phyloP scores from a whole-genome alignment of 2,329 filamentous ascomycete genomes.

The Helicocarpus griseus region DNA sequence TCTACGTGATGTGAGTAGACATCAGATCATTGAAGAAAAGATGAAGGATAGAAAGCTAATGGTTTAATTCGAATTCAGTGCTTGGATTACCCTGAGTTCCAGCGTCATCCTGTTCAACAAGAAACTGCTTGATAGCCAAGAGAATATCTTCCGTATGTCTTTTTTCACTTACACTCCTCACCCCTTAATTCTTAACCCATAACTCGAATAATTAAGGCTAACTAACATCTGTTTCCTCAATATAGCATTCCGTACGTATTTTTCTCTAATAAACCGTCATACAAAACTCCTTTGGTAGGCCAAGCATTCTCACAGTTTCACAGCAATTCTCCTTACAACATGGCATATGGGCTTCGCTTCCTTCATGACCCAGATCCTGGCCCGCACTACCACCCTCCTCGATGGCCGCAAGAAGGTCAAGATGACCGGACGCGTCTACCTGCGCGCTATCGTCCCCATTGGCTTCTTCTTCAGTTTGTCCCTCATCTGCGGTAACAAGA shows the following conservation, averaged over 20 bases:
- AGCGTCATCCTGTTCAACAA: conserved; percentile 99
- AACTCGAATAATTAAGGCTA: background rate
- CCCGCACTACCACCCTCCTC: conserved; percentile 77
- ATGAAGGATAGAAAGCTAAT: no score
- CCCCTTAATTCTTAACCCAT: background rate
- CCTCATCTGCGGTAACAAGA: conserved; percentile 92
- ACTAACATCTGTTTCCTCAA: background rate
- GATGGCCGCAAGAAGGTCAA: conserved; percentile 93
- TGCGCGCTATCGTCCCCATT: conserved; percentile 88
- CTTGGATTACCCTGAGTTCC: conserved; percentile 88
- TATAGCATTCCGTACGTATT: conserved; percentile 38
- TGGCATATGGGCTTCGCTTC: conserved; percentile 94
- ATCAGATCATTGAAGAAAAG: background rate
- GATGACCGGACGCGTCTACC: conserved; percentile 90
- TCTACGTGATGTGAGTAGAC: conserved; percentile 61
- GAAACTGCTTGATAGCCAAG: conserved; percentile 79
- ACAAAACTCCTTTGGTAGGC: background rate
- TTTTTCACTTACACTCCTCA: background rate
- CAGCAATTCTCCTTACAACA: conserved; percentile 66
- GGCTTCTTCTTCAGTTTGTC: conserved; percentile 92
- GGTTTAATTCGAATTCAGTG: conserved; percentile 47
- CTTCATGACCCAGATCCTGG: conserved; percentile 85
- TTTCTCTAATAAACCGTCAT: conserved; percentile 5
- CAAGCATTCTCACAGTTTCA: conserved; percentile 11
- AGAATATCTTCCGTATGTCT: conserved; percentile 58